Conservation (phyloP, 495 filamentous ascomycete genomes). For the Bombardia bombarda region DNA sequence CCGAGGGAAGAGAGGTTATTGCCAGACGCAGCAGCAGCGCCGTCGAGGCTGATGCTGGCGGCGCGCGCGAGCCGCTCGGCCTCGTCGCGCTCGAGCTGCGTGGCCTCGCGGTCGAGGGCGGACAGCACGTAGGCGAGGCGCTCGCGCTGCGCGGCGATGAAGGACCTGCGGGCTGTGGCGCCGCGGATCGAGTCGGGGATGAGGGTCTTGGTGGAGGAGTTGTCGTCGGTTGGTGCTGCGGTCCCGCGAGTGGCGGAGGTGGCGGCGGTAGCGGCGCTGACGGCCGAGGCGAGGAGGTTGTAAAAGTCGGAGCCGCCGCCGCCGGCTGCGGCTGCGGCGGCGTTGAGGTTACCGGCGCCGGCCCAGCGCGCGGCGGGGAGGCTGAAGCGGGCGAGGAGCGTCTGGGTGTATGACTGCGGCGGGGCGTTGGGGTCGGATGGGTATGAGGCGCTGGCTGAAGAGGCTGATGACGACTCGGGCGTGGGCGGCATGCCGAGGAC, state of each 20-base stretch:
- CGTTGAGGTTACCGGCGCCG: no score
- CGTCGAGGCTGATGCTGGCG: conserved; percentile 11
- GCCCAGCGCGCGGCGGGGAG: conserved; percentile 53
- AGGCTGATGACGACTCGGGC: conserved; percentile 33
- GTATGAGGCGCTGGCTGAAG: conserved; percentile 23
- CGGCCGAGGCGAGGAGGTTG: conserved; percentile 62
- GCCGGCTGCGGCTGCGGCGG: conserved; percentile 16
- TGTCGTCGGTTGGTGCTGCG: not conserved
- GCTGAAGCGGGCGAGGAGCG: conserved; percentile 75
- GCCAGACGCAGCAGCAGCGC: no score
- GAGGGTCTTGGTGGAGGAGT: conserved; percentile 36
- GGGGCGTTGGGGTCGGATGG: conserved; percentile 15
- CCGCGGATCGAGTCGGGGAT: conserved; percentile 58
- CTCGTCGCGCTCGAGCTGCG: conserved; percentile 28
- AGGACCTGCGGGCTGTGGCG: conserved; percentile 57
- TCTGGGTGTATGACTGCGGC: conserved; percentile 67
- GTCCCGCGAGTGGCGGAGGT: conserved; percentile 16
- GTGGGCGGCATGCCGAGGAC: conserved; percentile 59
- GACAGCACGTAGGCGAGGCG: conserved; percentile 60
- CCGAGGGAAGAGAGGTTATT: no score
- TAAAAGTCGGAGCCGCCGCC: conserved; percentile 56
- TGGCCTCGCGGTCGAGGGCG: conserved; percentile 68
- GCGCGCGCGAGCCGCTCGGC: conserved; percentile 8
- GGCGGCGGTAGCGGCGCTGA: conserved; percentile 34
- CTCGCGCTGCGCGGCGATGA: conserved; percentile 66